These are phyloP conservation scores for Nitzschia palea DNA, from an alignment of 108 stramenopile genomes.

Conservation along the genomic window DNA sequence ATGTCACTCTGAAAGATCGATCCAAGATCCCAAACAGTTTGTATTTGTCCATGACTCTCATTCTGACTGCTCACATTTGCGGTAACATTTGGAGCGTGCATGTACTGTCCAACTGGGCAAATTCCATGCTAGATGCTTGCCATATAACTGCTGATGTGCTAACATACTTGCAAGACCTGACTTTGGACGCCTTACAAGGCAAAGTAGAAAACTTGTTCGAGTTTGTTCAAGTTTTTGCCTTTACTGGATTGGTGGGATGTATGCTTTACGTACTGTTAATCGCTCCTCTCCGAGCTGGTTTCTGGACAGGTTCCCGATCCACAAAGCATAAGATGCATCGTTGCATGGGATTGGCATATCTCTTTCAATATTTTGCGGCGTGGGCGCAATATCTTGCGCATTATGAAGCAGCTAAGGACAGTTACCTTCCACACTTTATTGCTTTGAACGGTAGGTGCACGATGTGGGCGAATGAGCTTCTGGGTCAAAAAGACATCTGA, in stretches of 20 bases:
- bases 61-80: background rate
- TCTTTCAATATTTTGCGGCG: slow-evolving; percentile 35
- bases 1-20: slow-evolving; percentile 6
- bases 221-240: background rate
- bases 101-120: background rate
- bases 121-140: slow-evolving; percentile 1
- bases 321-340: slow-evolving; percentile 33
- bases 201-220: slow-evolving; percentile 2
- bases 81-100: slow-evolving; percentile 6
- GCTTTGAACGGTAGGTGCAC: slow-evolving; percentile 34
- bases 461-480: too few relatives aligned
- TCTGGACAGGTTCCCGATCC: slow-evolving; percentile 37
- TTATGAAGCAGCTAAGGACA: slow-evolving; percentile 24
- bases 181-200: background rate
- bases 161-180: slow-evolving; percentile 8
- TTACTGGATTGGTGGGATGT: slow-evolving; percentile 5
- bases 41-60: background rate
- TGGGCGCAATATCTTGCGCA: slow-evolving; percentile 33
- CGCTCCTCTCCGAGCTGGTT: slow-evolving; percentile 30
- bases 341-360: slow-evolving; percentile 35
- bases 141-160: background rate
- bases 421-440: slow-evolving; percentile 31
- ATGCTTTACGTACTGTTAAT: slow-evolving; percentile 30
- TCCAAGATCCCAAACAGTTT: slow-evolving; percentile 19
- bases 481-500: too few relatives aligned